phyloP scores from a whole-genome alignment of 352 stramenopile species.

The Pythium apleroticum region DNA sequence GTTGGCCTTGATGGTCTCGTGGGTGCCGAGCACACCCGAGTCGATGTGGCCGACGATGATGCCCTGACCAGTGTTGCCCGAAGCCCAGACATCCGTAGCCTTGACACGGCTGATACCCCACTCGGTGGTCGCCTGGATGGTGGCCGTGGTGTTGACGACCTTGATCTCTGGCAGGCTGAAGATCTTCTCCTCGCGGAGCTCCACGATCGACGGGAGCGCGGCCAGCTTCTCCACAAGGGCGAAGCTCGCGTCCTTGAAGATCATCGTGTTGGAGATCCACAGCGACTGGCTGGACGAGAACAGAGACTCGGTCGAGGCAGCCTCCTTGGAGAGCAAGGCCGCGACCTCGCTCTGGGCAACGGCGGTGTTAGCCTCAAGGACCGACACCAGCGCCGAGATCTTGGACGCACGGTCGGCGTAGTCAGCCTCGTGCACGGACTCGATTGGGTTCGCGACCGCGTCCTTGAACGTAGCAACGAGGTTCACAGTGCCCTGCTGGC shows the following conservation, averaged over 20 bases:
- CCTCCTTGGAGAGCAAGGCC: neutral
- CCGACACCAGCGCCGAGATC: neutral
- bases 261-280: conserved; percentile 27
- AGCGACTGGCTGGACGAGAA: conserved; percentile 11
- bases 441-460: neutral
- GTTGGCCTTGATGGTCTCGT: conserved; percentile 16
- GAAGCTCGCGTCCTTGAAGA: conserved; percentile 15
- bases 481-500: conserved; percentile 1
- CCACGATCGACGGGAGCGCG: neutral
- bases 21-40: conserved; percentile 26
- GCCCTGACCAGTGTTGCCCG: conserved; percentile 19
- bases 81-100: conserved; percentile 13
- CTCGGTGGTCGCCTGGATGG: neutral
- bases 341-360: neutral
- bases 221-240: conserved; percentile 22
- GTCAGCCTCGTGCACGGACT: neutral
- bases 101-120: neutral
- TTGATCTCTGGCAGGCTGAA: neutral
- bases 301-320: neutral
- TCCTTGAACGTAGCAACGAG: conserved; percentile 1
- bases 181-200: conserved; percentile 2
- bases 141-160: neutral
- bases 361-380: neutral
- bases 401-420: neutral
- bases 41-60: conserved; percentile 30